A percentile compares a stretch with the other conserved stretches of the same genome.
phyloP scores from a whole-genome alignment of 2,329 filamentous ascomycete genomes.

The Aspergillus melleus region DNA sequence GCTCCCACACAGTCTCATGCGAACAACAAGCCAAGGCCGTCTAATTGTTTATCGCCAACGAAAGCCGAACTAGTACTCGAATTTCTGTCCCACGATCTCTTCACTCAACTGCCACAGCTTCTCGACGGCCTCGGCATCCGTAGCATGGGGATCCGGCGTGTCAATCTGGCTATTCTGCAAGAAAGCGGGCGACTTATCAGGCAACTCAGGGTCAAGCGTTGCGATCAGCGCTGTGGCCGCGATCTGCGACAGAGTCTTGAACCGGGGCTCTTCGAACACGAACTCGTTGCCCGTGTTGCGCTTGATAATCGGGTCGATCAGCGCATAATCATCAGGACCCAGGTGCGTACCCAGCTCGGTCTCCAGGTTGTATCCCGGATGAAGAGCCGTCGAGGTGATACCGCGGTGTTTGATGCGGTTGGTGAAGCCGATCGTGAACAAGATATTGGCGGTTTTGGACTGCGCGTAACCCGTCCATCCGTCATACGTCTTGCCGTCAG shows the following conservation, averaged over 20 bases:
- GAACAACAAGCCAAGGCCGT: too few species aligned
- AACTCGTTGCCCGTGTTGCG: neutral
- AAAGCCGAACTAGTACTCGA: neutral
- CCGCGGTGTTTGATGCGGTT: neutral
- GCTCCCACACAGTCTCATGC: too few species aligned
- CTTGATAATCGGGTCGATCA: neutral
- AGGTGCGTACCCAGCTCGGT: neutral
- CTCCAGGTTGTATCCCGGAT: neutral
- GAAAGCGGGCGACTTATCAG: neutral
- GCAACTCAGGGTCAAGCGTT: neutral
- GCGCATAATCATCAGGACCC: neutral
- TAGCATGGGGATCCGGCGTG: neutral
- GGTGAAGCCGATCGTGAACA: slow-evolving; percentile 33
- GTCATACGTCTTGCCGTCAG: slow-evolving; percentile 25
- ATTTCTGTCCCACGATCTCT: neutral
- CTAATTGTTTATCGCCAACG: too few species aligned
- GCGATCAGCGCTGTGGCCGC: neutral
- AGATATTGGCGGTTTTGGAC: slow-evolving; percentile 47
- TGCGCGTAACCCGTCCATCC: slow-evolving; percentile 44
- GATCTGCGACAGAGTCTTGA: neutral
- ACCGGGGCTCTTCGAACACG: neutral
- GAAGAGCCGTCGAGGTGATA: neutral
- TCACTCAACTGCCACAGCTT: neutral
- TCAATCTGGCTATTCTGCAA: neutral
- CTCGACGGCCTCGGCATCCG: neutral